Percentiles rank a stretch among this genome's conserved stretches.
Conservation (phyloP, 305 asterid genomes). For the Fraxinus albicans region DNA sequence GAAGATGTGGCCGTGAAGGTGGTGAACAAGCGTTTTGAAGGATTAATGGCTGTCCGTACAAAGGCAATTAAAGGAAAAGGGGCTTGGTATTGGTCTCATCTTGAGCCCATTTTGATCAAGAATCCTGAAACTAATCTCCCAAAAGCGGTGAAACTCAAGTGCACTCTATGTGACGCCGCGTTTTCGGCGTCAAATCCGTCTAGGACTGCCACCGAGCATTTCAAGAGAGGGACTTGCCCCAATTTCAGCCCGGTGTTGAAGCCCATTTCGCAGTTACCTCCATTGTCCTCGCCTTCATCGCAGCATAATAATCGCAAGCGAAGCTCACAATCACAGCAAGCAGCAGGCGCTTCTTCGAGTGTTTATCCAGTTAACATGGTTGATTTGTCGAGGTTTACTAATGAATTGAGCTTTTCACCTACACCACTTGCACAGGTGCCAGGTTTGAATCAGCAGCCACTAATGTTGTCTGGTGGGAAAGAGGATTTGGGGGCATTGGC, state of each 20-base stretch:
- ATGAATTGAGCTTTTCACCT: constrained; percentile 30
- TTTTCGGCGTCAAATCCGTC: constrained; percentile 92
- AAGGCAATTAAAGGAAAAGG: constrained; percentile 90
- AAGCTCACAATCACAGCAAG: constrained; percentile 39
- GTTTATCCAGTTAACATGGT: constrained; percentile 43
- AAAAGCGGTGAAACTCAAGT: constrained; percentile 74
- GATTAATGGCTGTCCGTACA: constrained; percentile 61
- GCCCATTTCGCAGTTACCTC: constrained; percentile 65
- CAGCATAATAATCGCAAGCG: constrained; percentile 56
- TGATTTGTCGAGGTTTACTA: constrained; percentile 33
- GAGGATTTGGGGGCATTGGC: constrained; percentile 87
- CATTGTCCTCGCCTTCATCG: constrained; percentile 75
- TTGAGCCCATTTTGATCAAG: constrained; percentile 67
- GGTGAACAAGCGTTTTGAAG: constrained; percentile 66
- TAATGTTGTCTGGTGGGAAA: constrained; percentile 74
- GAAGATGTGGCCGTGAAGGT: constrained; percentile 64
- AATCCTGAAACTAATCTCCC: constrained; percentile 61
- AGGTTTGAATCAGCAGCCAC: constrained; percentile 37
- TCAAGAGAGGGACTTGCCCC: constrained; percentile 76
- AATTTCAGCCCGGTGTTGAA: constrained; percentile 55
- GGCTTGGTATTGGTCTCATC: constrained; percentile 94
- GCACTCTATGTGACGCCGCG: constrained; percentile 64
- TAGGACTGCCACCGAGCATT: constrained; percentile 86
- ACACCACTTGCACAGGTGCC: constrained; percentile 26
- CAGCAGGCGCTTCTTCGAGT: constrained; percentile 39